Conservation (phyloP, 768 basidiomycete genomes). For the Amyloporia xantha region DNA sequence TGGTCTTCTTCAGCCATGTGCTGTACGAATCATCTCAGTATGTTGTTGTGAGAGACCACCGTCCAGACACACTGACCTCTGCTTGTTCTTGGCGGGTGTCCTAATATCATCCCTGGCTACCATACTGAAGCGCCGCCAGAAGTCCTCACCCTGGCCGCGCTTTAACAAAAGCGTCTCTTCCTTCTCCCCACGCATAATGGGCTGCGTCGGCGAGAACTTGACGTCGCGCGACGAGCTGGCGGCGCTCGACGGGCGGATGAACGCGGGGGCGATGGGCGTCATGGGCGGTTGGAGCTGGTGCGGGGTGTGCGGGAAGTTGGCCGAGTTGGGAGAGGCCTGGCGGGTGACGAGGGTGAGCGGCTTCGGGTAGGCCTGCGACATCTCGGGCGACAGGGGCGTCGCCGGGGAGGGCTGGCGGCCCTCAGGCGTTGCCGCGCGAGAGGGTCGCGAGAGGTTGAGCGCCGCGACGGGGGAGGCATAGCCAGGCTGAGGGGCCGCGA, state of each 20-base stretch:
- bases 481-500: conserved; percentile 68
- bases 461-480: conserved; percentile 67
- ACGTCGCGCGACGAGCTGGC: conserved; percentile 33
- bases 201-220: conserved; percentile 39
- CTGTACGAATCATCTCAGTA: no score
- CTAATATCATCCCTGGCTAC: conserved; percentile 61
- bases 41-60: conserved; percentile 19
- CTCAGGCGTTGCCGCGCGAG: conserved; percentile 33
- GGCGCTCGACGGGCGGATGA: conserved; percentile 51
- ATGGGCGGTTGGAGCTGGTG: conserved; percentile 73
- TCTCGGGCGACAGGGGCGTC: conserved; percentile 21
- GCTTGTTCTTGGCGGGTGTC: conserved; percentile 36
- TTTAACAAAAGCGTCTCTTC: conserved; percentile 64
- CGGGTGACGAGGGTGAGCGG: conserved; percentile 24
- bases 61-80: conserved; percentile 27
- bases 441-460: conserved; percentile 49
- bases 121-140: conserved; percentile 84
- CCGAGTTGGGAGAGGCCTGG: conserved; percentile 24
- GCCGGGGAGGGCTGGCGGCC: conserved; percentile 27
- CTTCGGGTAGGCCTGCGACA: conserved; percentile 12
- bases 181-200: conserved; percentile 60
- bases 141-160: conserved; percentile 75
- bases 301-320: conserved; percentile 41
- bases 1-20: conserved; percentile 64
- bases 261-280: conserved; percentile 74